Conservation (phyloP, 1,284 basidiomycete species). For the Porodaedalea pini region DNA sequence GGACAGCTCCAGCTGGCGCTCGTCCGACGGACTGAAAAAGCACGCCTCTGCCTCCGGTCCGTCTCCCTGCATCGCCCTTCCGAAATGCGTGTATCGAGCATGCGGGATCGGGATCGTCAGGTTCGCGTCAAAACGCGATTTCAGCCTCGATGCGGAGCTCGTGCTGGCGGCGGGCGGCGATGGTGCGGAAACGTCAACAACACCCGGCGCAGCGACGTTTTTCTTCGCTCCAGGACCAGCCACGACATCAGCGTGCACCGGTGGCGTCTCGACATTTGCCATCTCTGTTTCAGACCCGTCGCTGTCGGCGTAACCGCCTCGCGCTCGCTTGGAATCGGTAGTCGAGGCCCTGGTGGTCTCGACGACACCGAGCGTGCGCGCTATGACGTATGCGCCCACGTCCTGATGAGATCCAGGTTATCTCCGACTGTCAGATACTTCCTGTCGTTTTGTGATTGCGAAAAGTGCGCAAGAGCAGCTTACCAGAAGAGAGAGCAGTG, state of each 20-base stretch:
- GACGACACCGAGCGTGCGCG: slow-evolving; percentile 74
- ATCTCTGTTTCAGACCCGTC: slow-evolving; percentile 5
- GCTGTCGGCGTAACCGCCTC: background rate
- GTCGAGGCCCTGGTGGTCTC: slow-evolving; percentile 69
- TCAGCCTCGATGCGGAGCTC: background rate
- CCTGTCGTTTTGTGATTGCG: background rate
- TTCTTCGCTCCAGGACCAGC: background rate
- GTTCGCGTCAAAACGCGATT: slow-evolving; percentile 3
- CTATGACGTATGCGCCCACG: slow-evolving; percentile 75
- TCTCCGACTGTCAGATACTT: background rate
- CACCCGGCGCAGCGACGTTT: background rate
- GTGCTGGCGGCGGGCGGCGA: background rate
- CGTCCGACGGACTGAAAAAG: slow-evolving; percentile 47
- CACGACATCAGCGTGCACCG: background rate
- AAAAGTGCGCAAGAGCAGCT: slow-evolving; percentile 25
- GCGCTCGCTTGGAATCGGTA: slow-evolving; percentile 41
- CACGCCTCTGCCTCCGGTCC: slow-evolving; percentile 27
- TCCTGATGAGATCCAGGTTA: slow-evolving; percentile 43
- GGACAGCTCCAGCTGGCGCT: slow-evolving; percentile 51
- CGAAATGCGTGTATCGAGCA: background rate
- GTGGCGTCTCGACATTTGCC: background rate
- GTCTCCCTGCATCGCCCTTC: background rate
- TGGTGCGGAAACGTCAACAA: background rate
- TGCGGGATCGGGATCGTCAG: slow-evolving; percentile 7
- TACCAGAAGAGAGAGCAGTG: slow-evolving; percentile 64